A percentile compares a stretch with the other conserved stretches of the same genome.
These are phyloP conservation scores for Naegleria lovaniensis DNA, from an alignment of 208 protist genomes.

Conservation along the genomic window DNA sequence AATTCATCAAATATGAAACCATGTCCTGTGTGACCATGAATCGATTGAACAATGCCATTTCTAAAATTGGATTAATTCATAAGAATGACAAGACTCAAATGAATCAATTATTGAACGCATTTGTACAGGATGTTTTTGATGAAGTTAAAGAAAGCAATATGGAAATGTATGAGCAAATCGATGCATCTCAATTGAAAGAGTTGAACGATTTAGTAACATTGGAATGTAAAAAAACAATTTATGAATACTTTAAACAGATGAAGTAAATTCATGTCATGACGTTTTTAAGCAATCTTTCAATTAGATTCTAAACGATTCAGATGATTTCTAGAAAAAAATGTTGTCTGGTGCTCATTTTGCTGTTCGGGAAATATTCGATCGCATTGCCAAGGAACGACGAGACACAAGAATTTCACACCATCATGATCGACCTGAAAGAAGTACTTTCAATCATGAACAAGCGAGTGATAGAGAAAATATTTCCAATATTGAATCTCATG, in stretches of 20 bases:
- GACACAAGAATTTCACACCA: no score
- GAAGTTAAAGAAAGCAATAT: background rate
- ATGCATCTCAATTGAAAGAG: background rate
- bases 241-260: background rate
- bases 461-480: no score
- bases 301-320: no score
- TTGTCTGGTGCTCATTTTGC: no score
- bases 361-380: no score
- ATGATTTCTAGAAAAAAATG: no score
- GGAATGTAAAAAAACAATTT: background rate
- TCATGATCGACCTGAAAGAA: no score
- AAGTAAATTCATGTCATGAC: no score
- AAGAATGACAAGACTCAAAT: background rate
- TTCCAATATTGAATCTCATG: no score
- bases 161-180: background rate
- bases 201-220: background rate
- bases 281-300: no score
- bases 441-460: no score
- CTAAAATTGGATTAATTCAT: background rate
- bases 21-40: background rate
- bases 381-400: no score
- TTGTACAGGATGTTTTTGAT: background rate
- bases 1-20: background rate
- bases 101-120: background rate
- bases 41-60: conserved; percentile 11